These are phyloP conservation scores for Metarhizium robertsii DNA, from an alignment of 2,329 filamentous ascomycete species.

Conservation along the genomic window DNA sequence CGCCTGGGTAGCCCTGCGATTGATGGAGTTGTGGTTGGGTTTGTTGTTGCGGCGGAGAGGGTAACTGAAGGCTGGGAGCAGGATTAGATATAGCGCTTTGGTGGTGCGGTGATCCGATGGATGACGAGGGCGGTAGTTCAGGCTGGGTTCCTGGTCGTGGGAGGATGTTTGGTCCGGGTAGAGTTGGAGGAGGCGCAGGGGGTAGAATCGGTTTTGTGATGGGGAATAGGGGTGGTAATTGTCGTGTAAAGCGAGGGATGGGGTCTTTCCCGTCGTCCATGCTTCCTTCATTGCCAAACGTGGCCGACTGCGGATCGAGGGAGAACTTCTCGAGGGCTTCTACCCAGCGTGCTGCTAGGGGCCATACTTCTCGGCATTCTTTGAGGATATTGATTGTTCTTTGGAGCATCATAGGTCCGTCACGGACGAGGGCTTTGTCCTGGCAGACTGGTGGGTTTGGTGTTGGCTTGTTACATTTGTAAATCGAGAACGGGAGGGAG, in stretches of 20 bases:
- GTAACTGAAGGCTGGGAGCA: constrained; percentile 1
- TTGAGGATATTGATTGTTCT: constrained; percentile 35
- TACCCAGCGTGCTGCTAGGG: constrained; percentile 43
- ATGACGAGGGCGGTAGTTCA: constrained; percentile 9
- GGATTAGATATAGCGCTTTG: constrained; percentile 2
- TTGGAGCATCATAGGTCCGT: constrained; percentile 36
- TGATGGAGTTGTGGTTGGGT: constrained; percentile 3
- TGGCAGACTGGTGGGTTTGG: constrained; percentile 29
- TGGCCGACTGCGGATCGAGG: constrained; percentile 30
- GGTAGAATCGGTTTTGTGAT: not conserved
- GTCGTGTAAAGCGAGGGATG: constrained; percentile 16
- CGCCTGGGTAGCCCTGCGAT: constrained; percentile 5
- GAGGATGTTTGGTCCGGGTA: constrained; percentile 11
- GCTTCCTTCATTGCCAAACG: constrained; percentile 31
- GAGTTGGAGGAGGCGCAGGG: constrained; percentile 5
- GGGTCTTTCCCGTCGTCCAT: constrained; percentile 39
- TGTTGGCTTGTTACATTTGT: not conserved
- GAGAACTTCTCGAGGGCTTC: constrained; percentile 38
- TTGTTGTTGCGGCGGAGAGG: constrained; percentile 6
- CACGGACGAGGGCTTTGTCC: constrained; percentile 27
- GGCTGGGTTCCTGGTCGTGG: constrained; percentile 14
- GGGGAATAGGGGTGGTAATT: constrained; percentile 8
- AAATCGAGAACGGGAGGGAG: not conserved
- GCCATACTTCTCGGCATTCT: constrained; percentile 42
- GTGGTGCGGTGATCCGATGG: constrained; percentile 7